Conservation (phyloP, 1,139 yeast species). For the Saccharomyces pastorianus region DNA sequence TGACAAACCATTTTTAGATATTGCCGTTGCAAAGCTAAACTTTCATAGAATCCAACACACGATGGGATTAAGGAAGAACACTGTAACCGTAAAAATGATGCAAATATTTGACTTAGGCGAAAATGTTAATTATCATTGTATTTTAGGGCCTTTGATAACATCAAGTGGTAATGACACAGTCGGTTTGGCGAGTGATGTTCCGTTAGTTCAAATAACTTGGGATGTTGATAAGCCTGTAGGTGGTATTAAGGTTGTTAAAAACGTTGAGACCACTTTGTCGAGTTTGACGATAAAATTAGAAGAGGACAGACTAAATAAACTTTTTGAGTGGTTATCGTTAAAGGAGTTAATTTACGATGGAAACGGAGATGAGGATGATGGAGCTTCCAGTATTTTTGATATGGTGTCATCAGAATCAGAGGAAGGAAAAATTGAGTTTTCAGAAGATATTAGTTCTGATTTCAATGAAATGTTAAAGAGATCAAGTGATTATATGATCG, state of each 20-base stretch:
- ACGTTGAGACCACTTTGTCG: conserved; percentile 43
- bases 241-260: conserved; percentile 54
- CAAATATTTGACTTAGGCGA: conserved; percentile 63
- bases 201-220: conserved; percentile 48
- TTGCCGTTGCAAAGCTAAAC: conserved; percentile 55
- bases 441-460: conserved; percentile 23
- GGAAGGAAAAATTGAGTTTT: conserved; percentile 1
- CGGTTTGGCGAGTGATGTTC: conserved; percentile 13
- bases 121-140: conserved; percentile 60
- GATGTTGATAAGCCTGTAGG: conserved; percentile 59
- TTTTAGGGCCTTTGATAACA: conserved; percentile 46
- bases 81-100: conserved; percentile 51
- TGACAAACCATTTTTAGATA: conserved; percentile 60
- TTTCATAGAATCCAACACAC: conserved; percentile 54
- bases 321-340: conserved; percentile 51
- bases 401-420: conserved; percentile 2
- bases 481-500: conserved; percentile 50
- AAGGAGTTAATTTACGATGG: conserved; percentile 26
- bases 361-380: conserved; percentile 9
- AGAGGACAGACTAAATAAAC: conserved; percentile 49
- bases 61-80: conserved; percentile 57
- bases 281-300: conserved; percentile 56
- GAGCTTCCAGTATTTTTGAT: conserved; percentile 6
- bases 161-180: conserved; percentile 5
- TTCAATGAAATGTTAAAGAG: conserved; percentile 51